Percentiles rank a stretch among this genome's conserved stretches.
phyloP scores from a whole-genome alignment of 306 rosid species.

The Malus fusca region DNA sequence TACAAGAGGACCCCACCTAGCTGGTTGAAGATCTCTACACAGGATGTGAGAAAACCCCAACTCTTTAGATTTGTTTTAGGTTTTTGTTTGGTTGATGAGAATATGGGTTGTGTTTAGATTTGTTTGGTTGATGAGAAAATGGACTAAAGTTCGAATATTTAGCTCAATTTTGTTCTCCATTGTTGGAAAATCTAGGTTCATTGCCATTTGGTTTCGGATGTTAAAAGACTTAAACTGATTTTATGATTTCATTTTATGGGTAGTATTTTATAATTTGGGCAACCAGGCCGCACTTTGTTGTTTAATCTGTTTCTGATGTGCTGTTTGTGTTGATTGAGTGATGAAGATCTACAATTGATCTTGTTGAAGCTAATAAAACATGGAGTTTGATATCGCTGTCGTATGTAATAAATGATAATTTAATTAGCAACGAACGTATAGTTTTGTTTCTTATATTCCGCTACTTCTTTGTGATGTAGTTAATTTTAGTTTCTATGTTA shows the following conservation, averaged over 20 bases:
- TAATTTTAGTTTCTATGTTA: too few species aligned
- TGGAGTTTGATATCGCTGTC: too few species aligned
- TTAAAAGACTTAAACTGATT: neutral
- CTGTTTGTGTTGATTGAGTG: neutral
- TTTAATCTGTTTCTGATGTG: too few species aligned
- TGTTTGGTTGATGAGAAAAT: neutral
- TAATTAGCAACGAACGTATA: too few species aligned
- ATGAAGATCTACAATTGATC: neutral
- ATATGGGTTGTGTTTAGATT: neutral
- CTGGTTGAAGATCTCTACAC: slow-evolving; percentile 67
- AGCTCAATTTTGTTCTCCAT: neutral
- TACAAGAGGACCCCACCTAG: slow-evolving; percentile 68
- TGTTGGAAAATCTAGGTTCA: neutral
- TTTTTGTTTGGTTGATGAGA: too few species aligned
- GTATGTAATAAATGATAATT: too few species aligned
- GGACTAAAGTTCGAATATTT: neutral
- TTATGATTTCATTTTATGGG: neutral
- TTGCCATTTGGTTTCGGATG: neutral
- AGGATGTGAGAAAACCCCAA: slow-evolving; percentile 44
- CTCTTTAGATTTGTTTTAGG: neutral
- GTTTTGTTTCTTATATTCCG: too few species aligned
- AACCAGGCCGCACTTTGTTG: too few species aligned
- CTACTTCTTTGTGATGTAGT: too few species aligned
- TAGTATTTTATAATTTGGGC: too few species aligned
- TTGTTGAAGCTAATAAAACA: too few species aligned